Percentiles rank a stretch among this genome's conserved stretches.
Conservation (phyloP, 2,329 filamentous ascomycete genomes). For the Sarocladium oryzae region DNA sequence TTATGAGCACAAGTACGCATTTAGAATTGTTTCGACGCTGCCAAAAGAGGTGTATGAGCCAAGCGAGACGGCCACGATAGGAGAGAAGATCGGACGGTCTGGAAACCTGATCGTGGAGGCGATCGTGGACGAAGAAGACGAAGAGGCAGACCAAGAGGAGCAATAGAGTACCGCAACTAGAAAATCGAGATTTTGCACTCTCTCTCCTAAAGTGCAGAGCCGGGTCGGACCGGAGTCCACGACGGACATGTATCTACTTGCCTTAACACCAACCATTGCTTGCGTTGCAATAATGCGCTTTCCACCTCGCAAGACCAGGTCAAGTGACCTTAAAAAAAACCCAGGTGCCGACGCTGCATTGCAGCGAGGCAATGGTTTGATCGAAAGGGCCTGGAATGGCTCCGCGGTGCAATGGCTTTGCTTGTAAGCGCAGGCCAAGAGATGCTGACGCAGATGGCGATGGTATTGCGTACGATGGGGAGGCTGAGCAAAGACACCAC, state of each 20-base stretch:
- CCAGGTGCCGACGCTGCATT: too few relatives aligned
- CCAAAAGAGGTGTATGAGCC: slow-evolving; percentile 76
- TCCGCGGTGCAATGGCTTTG: slow-evolving; percentile 5
- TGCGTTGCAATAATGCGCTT: too few relatives aligned
- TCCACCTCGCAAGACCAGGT: too few relatives aligned
- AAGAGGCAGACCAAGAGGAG: slow-evolving; percentile 12
- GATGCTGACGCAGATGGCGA: neutral
- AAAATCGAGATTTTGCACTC: too few relatives aligned
- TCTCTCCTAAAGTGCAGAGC: too few relatives aligned
- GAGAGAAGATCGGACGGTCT: slow-evolving; percentile 69
- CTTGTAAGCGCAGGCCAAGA: neutral
- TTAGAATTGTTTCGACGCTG: slow-evolving; percentile 78
- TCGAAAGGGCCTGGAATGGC: too few relatives aligned
- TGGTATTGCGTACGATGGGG: neutral
- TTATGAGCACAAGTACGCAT: slow-evolving; percentile 79
- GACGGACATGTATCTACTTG: too few relatives aligned
- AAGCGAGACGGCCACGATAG: slow-evolving; percentile 57
- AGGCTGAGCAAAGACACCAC: neutral
- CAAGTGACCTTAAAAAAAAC: too few relatives aligned
- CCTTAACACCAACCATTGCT: too few relatives aligned
- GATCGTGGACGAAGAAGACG: slow-evolving; percentile 23
- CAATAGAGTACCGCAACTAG: neutral
- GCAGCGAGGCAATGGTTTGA: too few relatives aligned
- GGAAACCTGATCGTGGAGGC: slow-evolving; percentile 87
- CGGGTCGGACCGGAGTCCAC: too few relatives aligned